Conservation (phyloP, 2,329 filamentous ascomycete genomes). For the Calonectria hawksworthii region DNA sequence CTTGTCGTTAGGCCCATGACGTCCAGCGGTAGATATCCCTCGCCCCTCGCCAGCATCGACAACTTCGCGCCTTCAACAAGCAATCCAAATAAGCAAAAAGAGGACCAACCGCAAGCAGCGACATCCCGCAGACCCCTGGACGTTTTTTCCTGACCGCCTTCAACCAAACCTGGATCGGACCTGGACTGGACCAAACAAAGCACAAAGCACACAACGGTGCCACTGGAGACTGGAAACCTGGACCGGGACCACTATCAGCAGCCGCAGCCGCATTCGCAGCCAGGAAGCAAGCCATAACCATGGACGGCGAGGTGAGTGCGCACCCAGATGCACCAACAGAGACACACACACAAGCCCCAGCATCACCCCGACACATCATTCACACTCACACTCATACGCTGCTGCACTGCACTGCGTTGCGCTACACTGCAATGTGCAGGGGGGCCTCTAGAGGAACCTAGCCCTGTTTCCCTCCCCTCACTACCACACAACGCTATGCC, state of each 20-base stretch:
- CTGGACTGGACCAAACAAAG: slow-evolving; percentile 21
- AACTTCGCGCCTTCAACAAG: slow-evolving; percentile 15
- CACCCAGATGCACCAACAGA: neutral
- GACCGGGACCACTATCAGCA: slow-evolving; percentile 6
- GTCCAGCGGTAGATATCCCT: slow-evolving; percentile 22
- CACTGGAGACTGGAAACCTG: slow-evolving; percentile 12
- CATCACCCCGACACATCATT: neutral
- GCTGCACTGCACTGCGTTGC: neutral
- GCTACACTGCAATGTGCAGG: neutral
- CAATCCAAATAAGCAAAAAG: slow-evolving; percentile 4
- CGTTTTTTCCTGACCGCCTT: neutral
- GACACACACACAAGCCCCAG: neutral
- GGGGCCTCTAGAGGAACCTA: slow-evolving; percentile 12
- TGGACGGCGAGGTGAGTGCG: slow-evolving; percentile 45
- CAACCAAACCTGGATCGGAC: slow-evolving; percentile 11
- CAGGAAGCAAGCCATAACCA: slow-evolving; percentile 29
- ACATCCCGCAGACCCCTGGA: neutral
- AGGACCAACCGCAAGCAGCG: slow-evolving; percentile 1
- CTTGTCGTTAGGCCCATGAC: slow-evolving; percentile 19
- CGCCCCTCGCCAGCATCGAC: slow-evolving; percentile 25
- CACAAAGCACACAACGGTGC: slow-evolving; percentile 3
- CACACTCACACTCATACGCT: neutral
- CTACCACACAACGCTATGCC: slow-evolving; percentile 16
- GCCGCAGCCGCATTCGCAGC: slow-evolving; percentile 27
- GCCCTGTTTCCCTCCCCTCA: slow-evolving; percentile 14